Conservation (phyloP, 176 grass and related monocot genomes). For the Carex myosuroides region DNA sequence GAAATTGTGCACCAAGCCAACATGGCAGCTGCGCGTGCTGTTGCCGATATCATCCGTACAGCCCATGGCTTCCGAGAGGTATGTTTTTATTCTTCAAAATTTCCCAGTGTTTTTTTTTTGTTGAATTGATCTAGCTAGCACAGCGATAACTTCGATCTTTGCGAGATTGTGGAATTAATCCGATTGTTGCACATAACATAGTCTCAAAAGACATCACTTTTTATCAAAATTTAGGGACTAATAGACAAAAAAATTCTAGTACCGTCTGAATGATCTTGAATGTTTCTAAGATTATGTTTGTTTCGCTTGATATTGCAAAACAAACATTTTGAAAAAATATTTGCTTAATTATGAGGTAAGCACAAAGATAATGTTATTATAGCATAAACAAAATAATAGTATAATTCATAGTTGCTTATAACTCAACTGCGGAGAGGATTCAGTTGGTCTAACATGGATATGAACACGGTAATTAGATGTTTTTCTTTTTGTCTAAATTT, state of each 20-base stretch:
- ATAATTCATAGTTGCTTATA: constrained; percentile 43
- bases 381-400: too few relatives aligned
- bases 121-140: neutral
- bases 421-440: constrained; percentile 47
- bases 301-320: too few relatives aligned
- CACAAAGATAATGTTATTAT: too few relatives aligned
- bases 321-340: too few relatives aligned
- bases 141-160: neutral
- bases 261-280: too few relatives aligned
- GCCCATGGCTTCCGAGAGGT: constrained; percentile 46
- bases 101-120: neutral
- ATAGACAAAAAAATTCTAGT: too few relatives aligned
- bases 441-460: constrained; percentile 44
- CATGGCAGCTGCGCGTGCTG: constrained; percentile 46
- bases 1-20: constrained; percentile 68
- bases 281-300: too few relatives aligned
- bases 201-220: too few relatives aligned
- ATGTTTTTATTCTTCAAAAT: neutral
- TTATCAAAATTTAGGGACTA: too few relatives aligned
- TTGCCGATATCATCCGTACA: constrained; percentile 70
- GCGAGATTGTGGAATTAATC: neutral
- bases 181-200: too few relatives aligned
- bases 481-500: neutral
- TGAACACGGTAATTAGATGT: constrained; percentile 37
- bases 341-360: too few relatives aligned